These are phyloP conservation scores for Cordyceps farinosa DNA, from an alignment of 2,329 filamentous ascomycete species.

Conservation along the genomic window DNA sequence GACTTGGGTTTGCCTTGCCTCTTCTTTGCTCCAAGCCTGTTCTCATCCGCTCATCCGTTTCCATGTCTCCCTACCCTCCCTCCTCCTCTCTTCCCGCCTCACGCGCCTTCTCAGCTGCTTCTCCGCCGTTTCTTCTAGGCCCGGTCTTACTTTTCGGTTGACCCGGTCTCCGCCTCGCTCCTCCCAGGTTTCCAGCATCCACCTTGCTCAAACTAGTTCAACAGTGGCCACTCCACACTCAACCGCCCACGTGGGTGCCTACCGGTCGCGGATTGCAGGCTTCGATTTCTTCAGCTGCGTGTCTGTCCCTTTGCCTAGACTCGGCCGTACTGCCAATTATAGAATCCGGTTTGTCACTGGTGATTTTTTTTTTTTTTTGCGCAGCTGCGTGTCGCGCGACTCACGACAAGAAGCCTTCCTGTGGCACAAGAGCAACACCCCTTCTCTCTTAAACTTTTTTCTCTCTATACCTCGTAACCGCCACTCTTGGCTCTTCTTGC, in stretches of 20 bases:
- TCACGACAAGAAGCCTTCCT: background rate
- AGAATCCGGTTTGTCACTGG: background rate
- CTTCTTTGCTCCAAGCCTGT: background rate
- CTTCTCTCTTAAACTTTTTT: background rate
- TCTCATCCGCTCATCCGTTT: background rate
- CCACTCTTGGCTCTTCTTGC: background rate
- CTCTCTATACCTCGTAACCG: background rate
- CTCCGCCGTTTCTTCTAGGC: background rate
- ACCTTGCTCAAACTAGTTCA: background rate
- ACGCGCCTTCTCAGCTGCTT: background rate
- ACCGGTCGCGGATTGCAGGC: slow-evolving; percentile 12
- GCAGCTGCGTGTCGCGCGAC: background rate
- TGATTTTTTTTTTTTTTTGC: background rate
- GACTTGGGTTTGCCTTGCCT: background rate
- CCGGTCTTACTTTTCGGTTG: background rate
- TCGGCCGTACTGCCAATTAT: slow-evolving; percentile 5
- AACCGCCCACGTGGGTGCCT: slow-evolving; percentile 11
- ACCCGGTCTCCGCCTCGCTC: background rate
- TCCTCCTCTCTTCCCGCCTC: background rate
- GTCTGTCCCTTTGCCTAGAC: background rate
- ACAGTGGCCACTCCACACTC: background rate
- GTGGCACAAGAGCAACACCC: background rate
- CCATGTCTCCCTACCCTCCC: background rate
- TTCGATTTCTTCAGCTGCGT: slow-evolving; percentile 2
- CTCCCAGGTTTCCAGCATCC: background rate